Conservation (phyloP, 2,329 filamentous ascomycete species). For the Aspergillus sp. region DNA sequence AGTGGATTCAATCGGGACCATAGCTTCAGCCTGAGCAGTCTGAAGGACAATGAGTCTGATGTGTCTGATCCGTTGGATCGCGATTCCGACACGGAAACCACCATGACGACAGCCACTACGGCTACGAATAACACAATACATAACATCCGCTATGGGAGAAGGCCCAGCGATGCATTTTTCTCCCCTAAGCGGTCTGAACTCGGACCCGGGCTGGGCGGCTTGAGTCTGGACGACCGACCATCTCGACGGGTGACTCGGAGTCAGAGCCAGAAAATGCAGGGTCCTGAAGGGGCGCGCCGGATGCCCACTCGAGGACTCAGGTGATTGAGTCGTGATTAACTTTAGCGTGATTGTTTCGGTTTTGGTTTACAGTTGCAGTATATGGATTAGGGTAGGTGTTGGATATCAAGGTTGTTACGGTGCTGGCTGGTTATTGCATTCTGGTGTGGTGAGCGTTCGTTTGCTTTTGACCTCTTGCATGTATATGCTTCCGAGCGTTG, state of each 20-base stretch:
- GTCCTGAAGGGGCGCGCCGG: neutral
- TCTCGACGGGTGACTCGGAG: constrained; percentile 35
- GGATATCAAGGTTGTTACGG: neutral
- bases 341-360: neutral
- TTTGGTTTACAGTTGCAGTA: neutral
- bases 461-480: neutral
- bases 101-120: constrained; percentile 31
- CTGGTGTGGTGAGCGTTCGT: neutral
- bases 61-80: constrained; percentile 29
- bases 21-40: constrained; percentile 32
- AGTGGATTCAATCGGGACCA: constrained; percentile 22
- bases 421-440: neutral
- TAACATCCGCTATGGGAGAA: constrained; percentile 36
- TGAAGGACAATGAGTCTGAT: constrained; percentile 32
- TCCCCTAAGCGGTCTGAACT: constrained; percentile 32
- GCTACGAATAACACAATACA: constrained; percentile 33
- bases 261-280: constrained; percentile 28
- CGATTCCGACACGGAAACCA: constrained; percentile 39
- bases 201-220: constrained; percentile 30
- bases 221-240: constrained; percentile 35
- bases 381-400: neutral
- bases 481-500: neutral
- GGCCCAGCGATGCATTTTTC: constrained; percentile 20
- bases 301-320: constrained; percentile 12
- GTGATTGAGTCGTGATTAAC: neutral